These are phyloP conservation scores for Colletotrichum lindemuthianum DNA, from an alignment of 2,329 filamentous ascomycete species.

Conservation along the genomic window DNA sequence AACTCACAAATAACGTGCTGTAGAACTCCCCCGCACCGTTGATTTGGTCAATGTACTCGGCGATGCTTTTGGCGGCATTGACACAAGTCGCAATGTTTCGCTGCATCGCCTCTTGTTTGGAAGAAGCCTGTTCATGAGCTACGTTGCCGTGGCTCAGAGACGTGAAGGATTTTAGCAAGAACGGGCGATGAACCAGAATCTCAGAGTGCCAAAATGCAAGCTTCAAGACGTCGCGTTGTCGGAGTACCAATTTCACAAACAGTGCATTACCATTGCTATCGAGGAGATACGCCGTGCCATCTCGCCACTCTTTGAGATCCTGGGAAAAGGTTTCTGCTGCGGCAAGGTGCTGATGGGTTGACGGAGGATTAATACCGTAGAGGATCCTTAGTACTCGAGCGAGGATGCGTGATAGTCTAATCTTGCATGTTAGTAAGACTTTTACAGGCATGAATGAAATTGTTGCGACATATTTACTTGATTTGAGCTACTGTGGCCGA, in stretches of 20 bases:
- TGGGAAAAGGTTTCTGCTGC: conserved; percentile 43
- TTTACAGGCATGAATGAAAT: neutral
- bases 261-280: conserved; percentile 51
- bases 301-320: conserved; percentile 47
- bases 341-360: conserved; percentile 37
- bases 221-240: conserved; percentile 53
- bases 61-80: conserved; percentile 50
- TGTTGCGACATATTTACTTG: conserved; percentile 39
- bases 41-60: conserved; percentile 50
- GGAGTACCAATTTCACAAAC: conserved; percentile 41
- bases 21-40: conserved; percentile 47
- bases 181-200: conserved; percentile 51
- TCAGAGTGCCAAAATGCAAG: conserved; percentile 54
- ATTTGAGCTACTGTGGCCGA: conserved; percentile 47
- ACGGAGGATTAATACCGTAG: conserved; percentile 48
- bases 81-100: conserved; percentile 44
- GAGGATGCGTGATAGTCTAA: conserved; percentile 47
- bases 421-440: neutral
- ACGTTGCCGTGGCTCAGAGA: neutral
- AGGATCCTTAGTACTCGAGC: conserved; percentile 46
- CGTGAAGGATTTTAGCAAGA: conserved; percentile 48
- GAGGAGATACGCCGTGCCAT: conserved; percentile 47
- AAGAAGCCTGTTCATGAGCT: neutral
- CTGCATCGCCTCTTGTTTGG: conserved; percentile 32
- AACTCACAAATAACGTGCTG: conserved; percentile 52